Conservation (phyloP, 164 flowering plant species). For the Magnolia officinalis region DNA sequence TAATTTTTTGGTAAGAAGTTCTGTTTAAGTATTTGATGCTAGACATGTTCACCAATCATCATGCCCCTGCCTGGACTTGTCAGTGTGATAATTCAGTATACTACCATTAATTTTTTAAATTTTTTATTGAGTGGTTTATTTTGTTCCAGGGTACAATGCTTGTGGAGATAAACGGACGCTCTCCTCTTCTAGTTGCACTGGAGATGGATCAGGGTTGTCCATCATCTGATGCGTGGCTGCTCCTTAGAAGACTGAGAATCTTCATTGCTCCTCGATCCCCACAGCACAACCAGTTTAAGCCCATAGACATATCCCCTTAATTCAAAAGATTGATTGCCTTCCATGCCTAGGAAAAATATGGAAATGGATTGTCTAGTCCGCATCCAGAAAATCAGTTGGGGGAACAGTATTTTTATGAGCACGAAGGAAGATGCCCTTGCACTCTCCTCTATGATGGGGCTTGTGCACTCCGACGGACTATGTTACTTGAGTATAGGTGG, state of each 20-base stretch:
- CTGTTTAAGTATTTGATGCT: not conserved
- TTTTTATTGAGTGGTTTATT: not conserved
- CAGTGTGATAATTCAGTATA: not conserved
- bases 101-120: not conserved
- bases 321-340: not conserved
- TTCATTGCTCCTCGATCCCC: slow-evolving; percentile 23
- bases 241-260: slow-evolving; percentile 53
- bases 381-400: no score
- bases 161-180: slow-evolving; percentile 51
- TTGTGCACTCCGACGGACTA: no score
- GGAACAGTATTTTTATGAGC: no score
- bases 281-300: slow-evolving; percentile 9
- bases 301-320: slow-evolving; percentile 66
- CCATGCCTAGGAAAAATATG: not conserved
- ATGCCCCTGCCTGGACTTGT: not conserved
- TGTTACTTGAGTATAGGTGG: no score
- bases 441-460: no score
- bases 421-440: no score
- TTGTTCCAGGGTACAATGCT: slow-evolving; percentile 72
- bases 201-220: slow-evolving; percentile 82
- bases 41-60: not conserved
- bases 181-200: slow-evolving; percentile 56
- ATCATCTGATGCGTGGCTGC: slow-evolving; percentile 66
- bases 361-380: not conserved
- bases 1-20: not conserved